phyloP scores from a whole-genome alignment of 2,329 filamentous ascomycete species.

The Mycosphaerelloides madeirae region DNA sequence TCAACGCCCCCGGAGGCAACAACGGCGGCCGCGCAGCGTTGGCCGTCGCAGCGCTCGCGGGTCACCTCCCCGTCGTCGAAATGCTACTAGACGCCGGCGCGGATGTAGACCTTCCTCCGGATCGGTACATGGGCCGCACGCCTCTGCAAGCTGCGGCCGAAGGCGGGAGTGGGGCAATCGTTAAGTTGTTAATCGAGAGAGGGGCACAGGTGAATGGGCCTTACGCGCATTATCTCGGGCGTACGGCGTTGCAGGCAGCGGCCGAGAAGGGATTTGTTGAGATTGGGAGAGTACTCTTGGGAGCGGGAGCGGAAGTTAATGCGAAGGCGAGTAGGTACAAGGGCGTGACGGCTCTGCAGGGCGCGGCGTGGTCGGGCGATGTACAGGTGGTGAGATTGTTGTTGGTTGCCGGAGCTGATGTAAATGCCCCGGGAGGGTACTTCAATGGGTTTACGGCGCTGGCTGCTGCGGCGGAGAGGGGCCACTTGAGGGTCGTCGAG shows the following conservation, averaged over 20 bases:
- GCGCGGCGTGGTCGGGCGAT: slow-evolving; percentile 13
- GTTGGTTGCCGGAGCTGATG: slow-evolving; percentile 17
- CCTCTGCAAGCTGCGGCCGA: slow-evolving; percentile 21
- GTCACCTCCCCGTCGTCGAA: slow-evolving; percentile 14
- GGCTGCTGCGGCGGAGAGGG: slow-evolving; percentile 16
- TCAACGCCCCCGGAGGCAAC: slow-evolving; percentile 19
- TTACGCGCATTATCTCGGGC: slow-evolving; percentile 12
- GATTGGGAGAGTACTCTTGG: slow-evolving; percentile 14
- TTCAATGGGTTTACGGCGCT: slow-evolving; percentile 19
- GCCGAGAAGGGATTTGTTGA: slow-evolving; percentile 11
- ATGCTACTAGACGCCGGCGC: slow-evolving; percentile 15
- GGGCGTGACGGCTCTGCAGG: slow-evolving; percentile 21
- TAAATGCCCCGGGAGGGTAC: slow-evolving; percentile 15
- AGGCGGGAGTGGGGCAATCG: slow-evolving; percentile 13
- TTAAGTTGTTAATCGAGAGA: slow-evolving; percentile 10
- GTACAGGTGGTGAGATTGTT: slow-evolving; percentile 9
- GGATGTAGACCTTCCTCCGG: slow-evolving; percentile 13
- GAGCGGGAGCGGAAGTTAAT: slow-evolving; percentile 14
- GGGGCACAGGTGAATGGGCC: slow-evolving; percentile 13
- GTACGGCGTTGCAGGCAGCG: slow-evolving; percentile 17
- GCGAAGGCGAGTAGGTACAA: slow-evolving; percentile 14
- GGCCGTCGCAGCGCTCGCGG: slow-evolving; percentile 16
- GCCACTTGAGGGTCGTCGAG: slow-evolving; percentile 15
- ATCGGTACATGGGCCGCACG: slow-evolving; percentile 20
- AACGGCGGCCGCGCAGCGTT: slow-evolving; percentile 19